Evolutionary conservation across 2,329 filamentous ascomycete genomes (phyloP).

Genomic region (Fusarium sp.): DNA sequence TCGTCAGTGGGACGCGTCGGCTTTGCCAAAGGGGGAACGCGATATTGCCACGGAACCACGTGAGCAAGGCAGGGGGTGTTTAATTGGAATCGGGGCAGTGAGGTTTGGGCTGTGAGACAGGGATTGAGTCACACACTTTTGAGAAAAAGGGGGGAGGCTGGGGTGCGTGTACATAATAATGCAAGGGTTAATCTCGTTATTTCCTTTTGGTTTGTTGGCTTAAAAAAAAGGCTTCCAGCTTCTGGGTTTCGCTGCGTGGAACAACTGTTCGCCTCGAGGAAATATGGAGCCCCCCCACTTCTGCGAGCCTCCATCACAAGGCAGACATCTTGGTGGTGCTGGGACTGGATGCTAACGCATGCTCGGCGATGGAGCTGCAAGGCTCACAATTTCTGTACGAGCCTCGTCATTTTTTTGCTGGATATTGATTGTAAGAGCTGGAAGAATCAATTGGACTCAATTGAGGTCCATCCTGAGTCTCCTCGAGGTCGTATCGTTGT

Average conservation of each 20-base stretch:
- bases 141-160: conserved; percentile 30
- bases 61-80: conserved; percentile 21
- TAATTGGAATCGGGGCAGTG: conserved; percentile 18
- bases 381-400: conserved; percentile 30
- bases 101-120: conserved; percentile 10
- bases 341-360: conserved; percentile 46
- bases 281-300: conserved; percentile 13
- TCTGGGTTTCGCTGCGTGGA: neutral
- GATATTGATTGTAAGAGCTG: conserved; percentile 9
- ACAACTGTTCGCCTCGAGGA: conserved; percentile 2
- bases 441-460: conserved; percentile 41
- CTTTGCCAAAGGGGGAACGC: conserved; percentile 3
- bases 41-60: conserved; percentile 33
- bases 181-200: conserved; percentile 29
- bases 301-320: conserved; percentile 34
- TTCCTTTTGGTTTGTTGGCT: neutral
- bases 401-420: conserved; percentile 36
- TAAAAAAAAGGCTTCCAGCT: neutral
- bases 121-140: conserved; percentile 10
- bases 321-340: conserved; percentile 41
- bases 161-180: neutral
- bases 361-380: conserved; percentile 40
- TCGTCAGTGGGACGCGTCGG: conserved; percentile 35
- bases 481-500: neutral
- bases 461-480: conserved; percentile 11